Base-by-base conservation (phyloP, 2,329 filamentous ascomycete species). In the Ilyonectria mors-panacis region DNA sequence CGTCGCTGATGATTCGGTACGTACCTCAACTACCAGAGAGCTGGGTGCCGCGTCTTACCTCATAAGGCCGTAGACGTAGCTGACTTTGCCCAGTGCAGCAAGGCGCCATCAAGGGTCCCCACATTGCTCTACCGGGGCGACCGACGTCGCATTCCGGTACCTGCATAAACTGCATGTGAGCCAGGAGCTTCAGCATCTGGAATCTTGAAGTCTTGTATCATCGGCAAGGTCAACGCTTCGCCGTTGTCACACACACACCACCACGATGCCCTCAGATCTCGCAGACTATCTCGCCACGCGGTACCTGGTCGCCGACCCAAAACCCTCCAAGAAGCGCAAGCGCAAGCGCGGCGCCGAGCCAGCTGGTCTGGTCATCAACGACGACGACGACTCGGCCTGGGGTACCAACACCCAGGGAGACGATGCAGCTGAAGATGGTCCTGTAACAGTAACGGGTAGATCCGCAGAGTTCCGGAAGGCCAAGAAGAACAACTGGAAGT, bases 281-380 rank as follows among this genome's bases (percentile, higher is more conserved):
- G 91, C 94, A 65, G 90, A 91, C 77, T 99, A 98, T 78, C 89
- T 99, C 39, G 95, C 95, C 42, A 92, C 94, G 70, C 96, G 94
- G 80, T 99, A 99, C 80, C 91, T 99, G 56, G 84, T 87, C 62
- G 84, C 87, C 45, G 86, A 89, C 68, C 81, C 85, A 6, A 89
- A 88, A 69, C 85, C 87, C 6, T 68, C 82, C 55, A 91, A 91
- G 77, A 92, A 91, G 78, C 86, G 88, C 68, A 92, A 92, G 81
- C 86, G 88, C 75, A 91, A 91, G 78, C 81, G 86, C 64, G 76
- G 80, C 58, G 69, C 79, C 57, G 78, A 81, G 42, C 73, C 75
- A 51, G 82, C 84, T 30, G 88, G 89, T 53, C 86, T 92, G 30
- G 84, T 91, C 57, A 91, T 92, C 66, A 87, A 87, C 65, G 90